phyloP scores from a whole-genome alignment of 2,329 filamentous ascomycete genomes.

The Diaporthe vaccinii region DNA sequence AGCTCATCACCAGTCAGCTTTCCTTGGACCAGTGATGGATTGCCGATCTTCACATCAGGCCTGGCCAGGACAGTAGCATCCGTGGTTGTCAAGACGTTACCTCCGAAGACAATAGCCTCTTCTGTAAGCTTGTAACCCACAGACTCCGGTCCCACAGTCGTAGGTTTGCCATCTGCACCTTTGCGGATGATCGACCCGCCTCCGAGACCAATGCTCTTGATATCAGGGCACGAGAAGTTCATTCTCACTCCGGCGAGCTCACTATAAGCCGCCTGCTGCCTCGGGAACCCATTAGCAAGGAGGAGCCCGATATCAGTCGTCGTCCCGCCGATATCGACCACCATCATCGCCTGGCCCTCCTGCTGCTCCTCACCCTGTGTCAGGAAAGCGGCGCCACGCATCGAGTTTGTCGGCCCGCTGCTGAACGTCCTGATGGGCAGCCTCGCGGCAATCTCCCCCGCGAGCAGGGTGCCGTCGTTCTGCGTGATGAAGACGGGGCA shows the following conservation, averaged over 20 bases:
- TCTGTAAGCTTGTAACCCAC: conserved; percentile 62
- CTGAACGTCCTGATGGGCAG: conserved; percentile 74
- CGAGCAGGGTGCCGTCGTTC: conserved; percentile 73
- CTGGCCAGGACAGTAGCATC: conserved; percentile 62
- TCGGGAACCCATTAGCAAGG: conserved; percentile 72
- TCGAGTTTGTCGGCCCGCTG: conserved; percentile 74
- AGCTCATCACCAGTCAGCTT: conserved; percentile 52
- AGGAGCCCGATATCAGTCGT: conserved; percentile 75
- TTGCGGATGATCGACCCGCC: conserved; percentile 57
- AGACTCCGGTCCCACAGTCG: conserved; percentile 63
- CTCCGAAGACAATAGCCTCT: conserved; percentile 62
- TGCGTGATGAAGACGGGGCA: conserved; percentile 73
- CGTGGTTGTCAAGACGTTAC: conserved; percentile 69
- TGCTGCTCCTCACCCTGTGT: conserved; percentile 51
- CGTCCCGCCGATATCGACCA: conserved; percentile 77
- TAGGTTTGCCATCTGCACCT: conserved; percentile 45
- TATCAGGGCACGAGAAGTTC: conserved; percentile 70
- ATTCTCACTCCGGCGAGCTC: conserved; percentile 73
- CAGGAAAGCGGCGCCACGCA: conserved; percentile 74
- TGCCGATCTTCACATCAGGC: conserved; percentile 55
- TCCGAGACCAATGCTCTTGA: conserved; percentile 71
- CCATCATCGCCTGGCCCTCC: conserved; percentile 61
- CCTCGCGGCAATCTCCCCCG: conserved; percentile 64
- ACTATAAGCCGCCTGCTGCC: conserved; percentile 73
- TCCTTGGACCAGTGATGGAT: conserved; percentile 53